Conservation (phyloP, 768 basidiomycete genomes). For the Auricularia sp. region DNA sequence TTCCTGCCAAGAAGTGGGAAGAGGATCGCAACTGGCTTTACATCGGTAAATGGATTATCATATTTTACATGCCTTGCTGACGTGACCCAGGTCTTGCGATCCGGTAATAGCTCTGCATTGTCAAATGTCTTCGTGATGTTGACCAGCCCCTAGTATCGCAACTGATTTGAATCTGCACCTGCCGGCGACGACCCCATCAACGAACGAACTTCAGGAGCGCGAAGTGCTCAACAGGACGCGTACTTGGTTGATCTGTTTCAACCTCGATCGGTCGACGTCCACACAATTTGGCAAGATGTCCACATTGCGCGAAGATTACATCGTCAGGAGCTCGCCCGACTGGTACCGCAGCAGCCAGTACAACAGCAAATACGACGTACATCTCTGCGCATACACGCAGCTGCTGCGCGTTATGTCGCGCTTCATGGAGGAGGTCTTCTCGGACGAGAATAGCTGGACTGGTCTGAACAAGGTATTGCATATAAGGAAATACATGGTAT, state of each 20-base stretch:
- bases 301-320: conserved; percentile 71
- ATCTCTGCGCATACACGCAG: conserved; percentile 63
- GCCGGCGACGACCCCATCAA: conserved; percentile 47
- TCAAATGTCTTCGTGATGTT: neutral
- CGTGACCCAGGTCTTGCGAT: conserved; percentile 44
- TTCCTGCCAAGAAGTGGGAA: conserved; percentile 77
- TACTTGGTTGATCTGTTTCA: conserved; percentile 89
- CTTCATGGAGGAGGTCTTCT: conserved; percentile 72
- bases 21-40: conserved; percentile 87
- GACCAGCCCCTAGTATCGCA: conserved; percentile 47
- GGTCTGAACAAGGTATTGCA: conserved; percentile 56
- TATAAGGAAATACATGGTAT: neutral
- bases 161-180: conserved; percentile 84
- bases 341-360: conserved; percentile 68
- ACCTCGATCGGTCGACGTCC: conserved; percentile 77
- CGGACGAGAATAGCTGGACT: conserved; percentile 53
- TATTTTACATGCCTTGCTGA: neutral
- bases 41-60: conserved; percentile 36
- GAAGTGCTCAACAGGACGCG: conserved; percentile 77
- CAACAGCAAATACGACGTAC: conserved; percentile 67
- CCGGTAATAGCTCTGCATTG: conserved; percentile 32
- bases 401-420: conserved; percentile 59
- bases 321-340: conserved; percentile 58
- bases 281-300: conserved; percentile 87
- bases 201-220: conserved; percentile 65